Evolutionary conservation across 257 asterid species (phyloP).

Genomic region (Nicotiana noctiflora): DNA sequence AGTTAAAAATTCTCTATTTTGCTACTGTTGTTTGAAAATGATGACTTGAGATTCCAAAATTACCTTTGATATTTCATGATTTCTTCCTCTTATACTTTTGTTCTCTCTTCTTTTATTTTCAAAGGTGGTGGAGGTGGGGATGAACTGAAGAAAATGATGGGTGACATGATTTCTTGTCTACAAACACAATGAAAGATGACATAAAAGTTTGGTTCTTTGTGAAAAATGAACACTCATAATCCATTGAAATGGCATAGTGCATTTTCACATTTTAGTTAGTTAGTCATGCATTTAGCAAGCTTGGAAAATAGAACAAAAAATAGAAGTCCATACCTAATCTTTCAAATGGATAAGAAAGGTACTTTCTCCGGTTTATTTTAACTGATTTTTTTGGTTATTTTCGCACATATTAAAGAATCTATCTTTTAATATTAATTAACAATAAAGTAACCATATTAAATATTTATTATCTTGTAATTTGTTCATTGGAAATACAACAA

Average conservation of each 20-base stretch:
- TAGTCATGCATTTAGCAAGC: constrained; percentile 4
- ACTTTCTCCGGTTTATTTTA: no score
- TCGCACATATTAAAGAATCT: no score
- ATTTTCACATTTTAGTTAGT: not conserved
- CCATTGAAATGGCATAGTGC: not conserved
- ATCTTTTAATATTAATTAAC: no score
- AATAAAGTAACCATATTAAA: no score
- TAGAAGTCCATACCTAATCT: not conserved
- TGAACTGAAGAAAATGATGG: constrained; percentile 26
- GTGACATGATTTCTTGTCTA: no score
- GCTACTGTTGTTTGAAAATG: constrained; percentile 24
- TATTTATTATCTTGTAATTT: no score
- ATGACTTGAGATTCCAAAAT: constrained; percentile 27
- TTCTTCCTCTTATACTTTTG: not conserved
- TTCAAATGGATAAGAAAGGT: no score
- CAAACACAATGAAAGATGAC: constrained; percentile 33
- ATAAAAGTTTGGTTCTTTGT: constrained; percentile 24
- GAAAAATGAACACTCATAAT: not conserved
- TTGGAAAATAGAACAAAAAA: not conserved
- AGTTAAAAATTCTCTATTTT: constrained; percentile 17
- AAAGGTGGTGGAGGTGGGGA: constrained; percentile 35
- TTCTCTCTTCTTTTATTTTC: not conserved
- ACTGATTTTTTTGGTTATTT: no score
- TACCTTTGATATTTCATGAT: not conserved
- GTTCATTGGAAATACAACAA: no score